phyloP scores from a whole-genome alignment of 2,329 filamentous ascomycete genomes.

The Alternaria brassicicola region DNA sequence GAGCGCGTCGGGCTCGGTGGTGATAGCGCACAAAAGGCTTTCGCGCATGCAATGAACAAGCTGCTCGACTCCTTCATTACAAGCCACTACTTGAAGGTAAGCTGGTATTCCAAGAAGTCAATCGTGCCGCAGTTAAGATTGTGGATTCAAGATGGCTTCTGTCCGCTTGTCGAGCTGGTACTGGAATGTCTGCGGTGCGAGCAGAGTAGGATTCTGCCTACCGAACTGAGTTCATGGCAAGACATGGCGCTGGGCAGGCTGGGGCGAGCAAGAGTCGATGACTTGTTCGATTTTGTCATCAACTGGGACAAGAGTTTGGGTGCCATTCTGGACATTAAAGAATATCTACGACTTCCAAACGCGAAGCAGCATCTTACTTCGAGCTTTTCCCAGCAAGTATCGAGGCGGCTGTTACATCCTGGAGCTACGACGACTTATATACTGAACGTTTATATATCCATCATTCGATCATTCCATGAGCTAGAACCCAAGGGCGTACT shows the following conservation, averaged over 20 bases:
- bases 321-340: conserved; percentile 74
- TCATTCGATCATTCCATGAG: conserved; percentile 77
- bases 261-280: conserved; percentile 70
- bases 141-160: conserved; percentile 73
- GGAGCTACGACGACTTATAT: conserved; percentile 78
- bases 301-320: conserved; percentile 74
- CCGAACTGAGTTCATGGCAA: conserved; percentile 70
- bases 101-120: conserved; percentile 62
- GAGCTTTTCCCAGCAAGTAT: conserved; percentile 69
- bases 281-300: conserved; percentile 80
- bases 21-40: conserved; percentile 71
- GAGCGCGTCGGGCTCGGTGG: conserved; percentile 71
- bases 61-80: conserved; percentile 69
- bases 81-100: conserved; percentile 64
- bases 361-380: conserved; percentile 73
- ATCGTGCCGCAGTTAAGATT: conserved; percentile 65
- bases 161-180: conserved; percentile 68
- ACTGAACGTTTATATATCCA: conserved; percentile 76
- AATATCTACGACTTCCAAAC: conserved; percentile 70
- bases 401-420: conserved; percentile 72
- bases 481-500: conserved; percentile 80
- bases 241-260: conserved; percentile 72
- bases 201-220: conserved; percentile 32
- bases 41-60: conserved; percentile 72
- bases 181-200: conserved; percentile 51